These are phyloP conservation scores for Paramyrothecium roridum DNA, from an alignment of 2,329 filamentous ascomycete genomes.

Conservation along the genomic window DNA sequence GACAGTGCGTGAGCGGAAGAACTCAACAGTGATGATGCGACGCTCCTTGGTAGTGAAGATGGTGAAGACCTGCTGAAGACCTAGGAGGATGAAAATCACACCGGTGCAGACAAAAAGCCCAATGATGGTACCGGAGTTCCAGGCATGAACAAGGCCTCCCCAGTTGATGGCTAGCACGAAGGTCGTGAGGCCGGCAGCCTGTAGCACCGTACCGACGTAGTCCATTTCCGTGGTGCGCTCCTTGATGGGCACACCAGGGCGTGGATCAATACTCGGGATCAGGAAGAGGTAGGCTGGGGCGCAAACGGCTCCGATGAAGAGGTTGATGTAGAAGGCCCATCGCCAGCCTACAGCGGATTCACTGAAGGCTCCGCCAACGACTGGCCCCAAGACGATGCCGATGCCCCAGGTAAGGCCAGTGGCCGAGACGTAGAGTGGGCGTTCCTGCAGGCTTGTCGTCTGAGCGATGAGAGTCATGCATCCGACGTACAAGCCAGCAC, in stretches of 20 bases:
- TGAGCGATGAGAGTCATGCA: conserved; percentile 6
- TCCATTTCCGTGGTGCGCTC: conserved; percentile 33
- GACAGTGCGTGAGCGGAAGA: conserved; percentile 4
- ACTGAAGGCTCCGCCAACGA: conserved; percentile 41
- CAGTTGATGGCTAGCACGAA: conserved; percentile 45
- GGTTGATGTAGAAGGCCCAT: conserved; percentile 33
- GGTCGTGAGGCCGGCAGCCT: conserved; percentile 30
- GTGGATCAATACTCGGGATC: conserved; percentile 8
- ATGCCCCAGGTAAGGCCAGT: conserved; percentile 27
- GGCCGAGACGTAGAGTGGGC: conserved; percentile 10
- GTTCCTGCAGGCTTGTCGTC: conserved; percentile 3
- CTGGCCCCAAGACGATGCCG: conserved; percentile 37
- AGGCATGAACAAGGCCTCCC: neutral
- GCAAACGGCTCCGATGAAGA: conserved; percentile 37
- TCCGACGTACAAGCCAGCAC: conserved; percentile 24
- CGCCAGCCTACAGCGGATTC: conserved; percentile 36
- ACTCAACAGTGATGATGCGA: conserved; percentile 11
- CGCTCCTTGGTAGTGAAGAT: conserved; percentile 39
- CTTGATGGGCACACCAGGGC: neutral
- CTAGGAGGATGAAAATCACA: neutral
- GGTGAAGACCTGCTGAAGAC: conserved; percentile 40
- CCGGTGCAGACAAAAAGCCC: neutral
- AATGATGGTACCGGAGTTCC: neutral
- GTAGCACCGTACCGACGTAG: conserved; percentile 37
- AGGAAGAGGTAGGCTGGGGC: conserved; percentile 19